phyloP scores from a whole-genome alignment of 1,284 basidiomycete species.

The Porogramme epimiltina region DNA sequence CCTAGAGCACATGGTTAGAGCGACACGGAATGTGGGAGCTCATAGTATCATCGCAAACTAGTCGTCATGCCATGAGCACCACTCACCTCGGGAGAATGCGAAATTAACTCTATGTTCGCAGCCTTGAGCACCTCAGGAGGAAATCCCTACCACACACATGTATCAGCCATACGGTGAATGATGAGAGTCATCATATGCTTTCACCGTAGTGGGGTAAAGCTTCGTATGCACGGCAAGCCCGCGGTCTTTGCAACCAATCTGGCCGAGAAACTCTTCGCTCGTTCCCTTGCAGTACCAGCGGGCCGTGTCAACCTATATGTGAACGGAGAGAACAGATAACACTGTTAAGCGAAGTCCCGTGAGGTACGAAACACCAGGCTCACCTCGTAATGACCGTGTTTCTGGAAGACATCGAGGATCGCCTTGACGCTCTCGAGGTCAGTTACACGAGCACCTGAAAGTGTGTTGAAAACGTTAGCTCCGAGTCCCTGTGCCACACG shows the following conservation, averaged over 20 bases:
- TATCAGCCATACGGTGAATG: no score
- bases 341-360: background rate
- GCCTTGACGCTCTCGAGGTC: constrained; percentile 50
- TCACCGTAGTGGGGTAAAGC: constrained; percentile 22
- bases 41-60: no score
- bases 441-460: constrained; percentile 46
- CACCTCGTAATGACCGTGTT: constrained; percentile 57
- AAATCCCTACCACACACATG: no score
- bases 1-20: constrained; percentile 18
- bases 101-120: constrained; percentile 43
- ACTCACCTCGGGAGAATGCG: background rate
- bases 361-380: background rate
- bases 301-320: constrained; percentile 52
- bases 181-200: no score
- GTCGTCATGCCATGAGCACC: constrained; percentile 7
- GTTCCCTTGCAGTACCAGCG: constrained; percentile 51
- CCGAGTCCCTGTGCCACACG: no score
- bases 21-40: no score
- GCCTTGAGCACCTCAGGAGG: constrained; percentile 34
- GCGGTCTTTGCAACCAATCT: constrained; percentile 37
- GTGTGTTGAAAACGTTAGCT: background rate
- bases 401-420: constrained; percentile 58
- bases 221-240: constrained; percentile 53
- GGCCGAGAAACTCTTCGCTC: constrained; percentile 47
- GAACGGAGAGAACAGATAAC: background rate